Conservation (phyloP, 768 basidiomycete species). For the Trametes cingulata region DNA sequence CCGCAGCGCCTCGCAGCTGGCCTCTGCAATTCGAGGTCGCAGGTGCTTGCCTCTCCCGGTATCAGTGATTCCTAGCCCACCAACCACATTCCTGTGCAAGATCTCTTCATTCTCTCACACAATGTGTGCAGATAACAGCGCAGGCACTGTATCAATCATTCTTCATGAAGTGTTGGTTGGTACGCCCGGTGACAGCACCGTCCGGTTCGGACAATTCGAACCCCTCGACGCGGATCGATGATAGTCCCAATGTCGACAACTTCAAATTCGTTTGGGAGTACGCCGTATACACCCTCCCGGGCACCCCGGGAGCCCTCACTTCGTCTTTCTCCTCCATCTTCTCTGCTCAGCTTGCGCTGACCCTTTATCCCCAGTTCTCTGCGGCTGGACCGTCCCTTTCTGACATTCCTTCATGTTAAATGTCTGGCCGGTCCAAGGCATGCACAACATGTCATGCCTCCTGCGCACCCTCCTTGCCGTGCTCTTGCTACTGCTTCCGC, state of each 20-base stretch:
- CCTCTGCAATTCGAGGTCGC: too few relatives aligned
- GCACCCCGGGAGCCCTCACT: background rate
- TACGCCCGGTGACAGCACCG: background rate
- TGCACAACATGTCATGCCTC: background rate
- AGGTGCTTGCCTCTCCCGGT: too few relatives aligned
- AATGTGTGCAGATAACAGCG: background rate
- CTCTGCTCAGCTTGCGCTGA: background rate
- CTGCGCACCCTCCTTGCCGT: background rate
- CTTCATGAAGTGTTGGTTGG: background rate
- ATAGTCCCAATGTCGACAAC: background rate
- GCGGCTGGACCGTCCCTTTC: background rate
- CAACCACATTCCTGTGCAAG: too few relatives aligned
- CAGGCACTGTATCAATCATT: background rate
- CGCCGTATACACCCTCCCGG: background rate
- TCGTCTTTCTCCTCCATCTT: background rate
- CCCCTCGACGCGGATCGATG: background rate
- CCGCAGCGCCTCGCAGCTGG: background rate
- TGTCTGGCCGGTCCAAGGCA: conserved; percentile 3
- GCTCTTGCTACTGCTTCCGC: background rate
- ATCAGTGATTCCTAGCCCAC: too few relatives aligned
- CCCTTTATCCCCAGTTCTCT: background rate
- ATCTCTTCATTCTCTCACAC: background rate
- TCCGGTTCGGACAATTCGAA: background rate
- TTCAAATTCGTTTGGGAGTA: background rate
- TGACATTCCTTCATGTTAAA: background rate